Conservation (phyloP, 441 rosid species). For the Brassica hybrid region DNA sequence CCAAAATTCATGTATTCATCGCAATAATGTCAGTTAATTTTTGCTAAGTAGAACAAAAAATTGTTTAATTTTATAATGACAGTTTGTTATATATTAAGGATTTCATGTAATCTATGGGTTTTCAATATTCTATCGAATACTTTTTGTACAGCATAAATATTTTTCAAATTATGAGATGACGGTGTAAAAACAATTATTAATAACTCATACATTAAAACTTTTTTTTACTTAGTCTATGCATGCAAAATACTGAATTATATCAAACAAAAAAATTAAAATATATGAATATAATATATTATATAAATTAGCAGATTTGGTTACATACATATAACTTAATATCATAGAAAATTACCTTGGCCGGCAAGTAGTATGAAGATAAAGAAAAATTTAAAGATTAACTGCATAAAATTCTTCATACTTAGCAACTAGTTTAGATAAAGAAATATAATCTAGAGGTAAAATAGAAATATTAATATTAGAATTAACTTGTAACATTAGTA, state of each 20-base stretch:
- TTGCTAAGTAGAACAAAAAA: no score
- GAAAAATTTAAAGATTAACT: not conserved
- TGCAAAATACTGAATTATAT: no score
- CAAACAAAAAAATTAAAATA: no score
- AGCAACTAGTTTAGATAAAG: not conserved
- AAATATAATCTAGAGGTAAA: not conserved
- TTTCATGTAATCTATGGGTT: not conserved
- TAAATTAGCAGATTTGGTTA: not conserved
- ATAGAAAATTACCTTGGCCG: not conserved
- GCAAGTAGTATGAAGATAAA: not conserved
- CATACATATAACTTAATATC: not conserved
- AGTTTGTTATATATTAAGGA: no score
- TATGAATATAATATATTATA: no score
- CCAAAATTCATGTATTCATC: not conserved
- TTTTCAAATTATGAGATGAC: no score
- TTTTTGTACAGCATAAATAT: not conserved
- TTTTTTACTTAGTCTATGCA: no score
- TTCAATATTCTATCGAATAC: not conserved
- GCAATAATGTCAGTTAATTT: no score
- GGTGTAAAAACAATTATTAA: no score
- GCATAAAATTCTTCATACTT: constrained; percentile 16
- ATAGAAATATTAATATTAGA: not conserved
- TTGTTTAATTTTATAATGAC: not conserved
- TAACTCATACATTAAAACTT: no score
- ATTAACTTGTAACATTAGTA: constrained; percentile 1